Conservation (phyloP, 1,139 yeast genomes). For the Yamadazyma friedrichii region DNA sequence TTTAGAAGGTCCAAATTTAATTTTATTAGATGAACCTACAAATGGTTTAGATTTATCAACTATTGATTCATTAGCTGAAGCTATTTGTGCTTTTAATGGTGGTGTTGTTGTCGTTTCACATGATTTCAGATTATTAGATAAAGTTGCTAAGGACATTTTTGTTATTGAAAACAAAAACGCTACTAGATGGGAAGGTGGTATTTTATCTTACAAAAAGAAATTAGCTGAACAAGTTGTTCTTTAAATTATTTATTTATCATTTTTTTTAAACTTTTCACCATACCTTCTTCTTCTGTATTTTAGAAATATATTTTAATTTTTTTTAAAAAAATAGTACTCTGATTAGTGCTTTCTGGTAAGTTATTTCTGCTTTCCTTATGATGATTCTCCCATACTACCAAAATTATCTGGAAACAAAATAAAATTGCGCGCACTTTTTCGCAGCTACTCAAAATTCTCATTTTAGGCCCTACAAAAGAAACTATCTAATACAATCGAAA, state of each 20-base stretch:
- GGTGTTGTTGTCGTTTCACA: constrained; percentile 99
- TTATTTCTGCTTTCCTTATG: no score
- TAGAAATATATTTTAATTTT: constrained; percentile 2
- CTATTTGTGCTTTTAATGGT: constrained; percentile 90
- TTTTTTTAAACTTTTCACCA: not conserved
- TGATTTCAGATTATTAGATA: constrained; percentile 97
- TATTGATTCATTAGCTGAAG: constrained; percentile 95
- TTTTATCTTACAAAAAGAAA: constrained; percentile 88
- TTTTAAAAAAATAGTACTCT: not conserved
- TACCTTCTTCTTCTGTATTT: constrained; percentile 5
- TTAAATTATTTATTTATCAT: constrained; percentile 27
- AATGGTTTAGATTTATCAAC: constrained; percentile 99
- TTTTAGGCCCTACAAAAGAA: no score
- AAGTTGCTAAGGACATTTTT: constrained; percentile 94
- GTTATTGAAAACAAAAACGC: constrained; percentile 95
- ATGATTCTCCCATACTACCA: no score
- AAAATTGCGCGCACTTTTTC: no score
- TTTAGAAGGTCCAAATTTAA: constrained; percentile 90
- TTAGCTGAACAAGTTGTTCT: constrained; percentile 85
- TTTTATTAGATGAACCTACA: constrained; percentile 97
- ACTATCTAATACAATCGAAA: no score
- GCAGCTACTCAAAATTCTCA: no score
- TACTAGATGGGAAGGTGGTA: constrained; percentile 92
- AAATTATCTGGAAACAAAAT: no score
- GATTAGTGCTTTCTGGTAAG: not conserved